Evolutionary conservation across 2,329 filamentous ascomycete species (phyloP).

Genomic region (Cadophora sp.): DNA sequence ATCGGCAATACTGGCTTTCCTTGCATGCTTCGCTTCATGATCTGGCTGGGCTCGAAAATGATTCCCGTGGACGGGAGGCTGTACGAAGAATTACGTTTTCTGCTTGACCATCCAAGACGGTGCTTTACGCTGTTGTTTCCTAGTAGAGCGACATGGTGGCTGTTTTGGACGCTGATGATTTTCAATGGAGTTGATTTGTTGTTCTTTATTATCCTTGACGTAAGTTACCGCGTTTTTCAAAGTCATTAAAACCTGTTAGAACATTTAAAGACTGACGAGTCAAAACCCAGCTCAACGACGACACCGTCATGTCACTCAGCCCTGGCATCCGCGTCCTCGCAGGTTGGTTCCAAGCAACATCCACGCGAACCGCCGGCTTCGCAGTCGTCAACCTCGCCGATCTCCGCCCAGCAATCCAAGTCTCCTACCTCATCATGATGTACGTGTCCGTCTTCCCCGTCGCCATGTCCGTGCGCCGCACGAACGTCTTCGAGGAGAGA

Average conservation of each 20-base stretch:
- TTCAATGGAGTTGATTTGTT: slow-evolving; percentile 87
- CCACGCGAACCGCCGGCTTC: slow-evolving; percentile 91
- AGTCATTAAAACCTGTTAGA: too few relatives aligned
- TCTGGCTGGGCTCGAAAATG: slow-evolving; percentile 78
- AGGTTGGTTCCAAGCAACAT: slow-evolving; percentile 87
- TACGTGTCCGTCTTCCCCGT: slow-evolving; percentile 98
- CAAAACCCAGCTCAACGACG: slow-evolving; percentile 67
- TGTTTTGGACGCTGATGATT: slow-evolving; percentile 83
- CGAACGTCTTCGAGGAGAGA: slow-evolving; percentile 95
- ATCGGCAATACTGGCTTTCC: slow-evolving; percentile 97
- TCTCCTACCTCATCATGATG: slow-evolving; percentile 98
- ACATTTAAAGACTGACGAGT: too few relatives aligned
- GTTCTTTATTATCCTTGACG: slow-evolving; percentile 91
- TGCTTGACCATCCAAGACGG: slow-evolving; percentile 92
- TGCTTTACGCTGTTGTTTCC: slow-evolving; percentile 97
- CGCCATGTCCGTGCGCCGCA: slow-evolving; percentile 90
- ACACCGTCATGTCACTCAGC: slow-evolving; percentile 70
- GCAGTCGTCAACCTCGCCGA: slow-evolving; percentile 77
- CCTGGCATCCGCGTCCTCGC: slow-evolving; percentile 80
- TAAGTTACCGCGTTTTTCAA: too few relatives aligned
- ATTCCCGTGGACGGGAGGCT: slow-evolving; percentile 70
- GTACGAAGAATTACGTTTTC: slow-evolving; percentile 89
- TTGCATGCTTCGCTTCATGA: slow-evolving; percentile 90
- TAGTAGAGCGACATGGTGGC: slow-evolving; percentile 90
- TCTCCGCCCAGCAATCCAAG: slow-evolving; percentile 89